Percentiles rank a stretch among this genome's conserved stretches.
Evolutionary conservation across 768 basidiomycete genomes (phyloP).

Genomic region (Suillus cothurnatus): DNA sequence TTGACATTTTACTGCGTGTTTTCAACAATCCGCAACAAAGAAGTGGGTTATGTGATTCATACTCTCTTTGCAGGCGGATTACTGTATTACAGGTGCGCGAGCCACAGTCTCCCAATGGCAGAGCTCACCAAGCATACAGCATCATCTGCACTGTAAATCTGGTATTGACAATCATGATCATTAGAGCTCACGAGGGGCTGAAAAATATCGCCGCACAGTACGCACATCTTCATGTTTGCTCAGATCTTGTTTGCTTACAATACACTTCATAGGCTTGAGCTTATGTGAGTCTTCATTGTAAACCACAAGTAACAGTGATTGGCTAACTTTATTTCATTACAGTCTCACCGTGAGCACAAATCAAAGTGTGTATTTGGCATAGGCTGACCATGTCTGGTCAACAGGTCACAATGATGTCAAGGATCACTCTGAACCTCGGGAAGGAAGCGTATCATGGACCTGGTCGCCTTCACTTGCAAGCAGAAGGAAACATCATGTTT

Average conservation of each 20-base stretch:
- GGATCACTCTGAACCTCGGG: slow-evolving; percentile 64
- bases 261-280: slow-evolving; percentile 27
- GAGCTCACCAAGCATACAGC: slow-evolving; percentile 20
- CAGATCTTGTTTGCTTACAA: not conserved
- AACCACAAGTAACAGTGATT: slow-evolving; percentile 34
- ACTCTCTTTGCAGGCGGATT: slow-evolving; percentile 36
- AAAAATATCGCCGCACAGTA: slow-evolving; percentile 40
- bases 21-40: slow-evolving; percentile 19
- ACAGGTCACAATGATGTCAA: slow-evolving; percentile 67
- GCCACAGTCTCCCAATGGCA: not conserved
- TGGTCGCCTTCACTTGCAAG: not conserved
- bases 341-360: slow-evolving; percentile 17
- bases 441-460: slow-evolving; percentile 29
- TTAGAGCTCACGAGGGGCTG: slow-evolving; percentile 27
- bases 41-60: slow-evolving; percentile 23
- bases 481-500: not conserved
- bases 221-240: not conserved
- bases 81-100: slow-evolving; percentile 37
- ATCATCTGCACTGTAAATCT: slow-evolving; percentile 42
- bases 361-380: not conserved
- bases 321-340: slow-evolving; percentile 33
- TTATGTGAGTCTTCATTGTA: slow-evolving; percentile 39
- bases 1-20: slow-evolving; percentile 37
- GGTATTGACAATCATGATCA: slow-evolving; percentile 42
- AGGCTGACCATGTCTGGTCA: slow-evolving; percentile 5